Evolutionary conservation across 148 eudicot genomes (phyloP).

Genomic region (Spergularia bocconei): DNA sequence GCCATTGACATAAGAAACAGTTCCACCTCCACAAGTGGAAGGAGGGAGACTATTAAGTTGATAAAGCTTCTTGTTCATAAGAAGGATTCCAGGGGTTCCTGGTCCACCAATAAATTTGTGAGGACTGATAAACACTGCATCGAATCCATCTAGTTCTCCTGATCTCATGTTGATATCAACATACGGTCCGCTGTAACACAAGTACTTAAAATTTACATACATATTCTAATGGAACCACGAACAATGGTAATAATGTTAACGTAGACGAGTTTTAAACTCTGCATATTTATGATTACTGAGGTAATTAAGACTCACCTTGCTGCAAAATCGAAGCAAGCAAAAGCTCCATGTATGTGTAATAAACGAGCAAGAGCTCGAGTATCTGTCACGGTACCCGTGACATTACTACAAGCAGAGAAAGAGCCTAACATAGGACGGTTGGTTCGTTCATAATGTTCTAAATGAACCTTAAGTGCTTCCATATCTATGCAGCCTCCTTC

Average conservation of each 20-base stretch:
- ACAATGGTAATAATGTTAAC: too few species aligned
- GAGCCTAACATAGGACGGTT: constrained; percentile 66
- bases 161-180: constrained; percentile 49
- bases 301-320: constrained; percentile 32
- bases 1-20: constrained; percentile 44
- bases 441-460: constrained; percentile 25
- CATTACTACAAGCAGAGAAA: constrained; percentile 77
- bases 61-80: constrained; percentile 45
- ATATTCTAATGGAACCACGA: too few species aligned
- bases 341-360: constrained; percentile 46
- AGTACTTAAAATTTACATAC: too few species aligned
- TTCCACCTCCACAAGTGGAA: constrained; percentile 48
- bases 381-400: constrained; percentile 52
- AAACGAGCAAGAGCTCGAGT: constrained; percentile 37
- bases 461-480: constrained; percentile 34
- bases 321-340: constrained; percentile 57
- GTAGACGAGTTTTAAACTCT: too few species aligned
- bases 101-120: constrained; percentile 53
- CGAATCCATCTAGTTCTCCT: constrained; percentile 45
- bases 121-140: constrained; percentile 47
- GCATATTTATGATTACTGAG: background rate
- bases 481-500: constrained; percentile 39
- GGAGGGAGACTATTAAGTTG: constrained; percentile 34
- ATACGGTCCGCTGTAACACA: constrained; percentile 38
- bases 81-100: constrained; percentile 43